phyloP scores from a whole-genome alignment of 1,284 basidiomycete species.

The Cryptococcus hybrid region DNA sequence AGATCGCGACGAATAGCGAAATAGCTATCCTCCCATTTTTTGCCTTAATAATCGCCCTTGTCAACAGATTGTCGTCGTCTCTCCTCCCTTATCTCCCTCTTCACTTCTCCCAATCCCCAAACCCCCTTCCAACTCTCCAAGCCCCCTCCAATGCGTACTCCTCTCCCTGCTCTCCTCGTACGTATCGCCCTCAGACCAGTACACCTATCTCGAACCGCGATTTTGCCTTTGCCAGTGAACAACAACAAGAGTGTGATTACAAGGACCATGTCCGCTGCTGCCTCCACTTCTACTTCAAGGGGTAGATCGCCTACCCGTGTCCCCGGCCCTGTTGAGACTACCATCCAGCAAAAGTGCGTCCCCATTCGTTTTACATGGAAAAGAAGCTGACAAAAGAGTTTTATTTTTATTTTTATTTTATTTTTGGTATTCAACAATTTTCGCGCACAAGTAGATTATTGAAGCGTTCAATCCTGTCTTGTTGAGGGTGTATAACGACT shows the following conservation, averaged over 20 bases:
- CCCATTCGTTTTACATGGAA: neutral
- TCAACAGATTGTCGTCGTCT: neutral
- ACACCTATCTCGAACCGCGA: neutral
- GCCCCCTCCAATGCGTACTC: neutral
- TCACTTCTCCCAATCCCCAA: neutral
- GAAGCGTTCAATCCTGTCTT: constrained; percentile 42
- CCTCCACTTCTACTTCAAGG: neutral
- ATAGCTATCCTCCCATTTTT: too few relatives aligned
- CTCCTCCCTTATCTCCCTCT: neutral
- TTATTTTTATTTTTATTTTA: too few relatives aligned
- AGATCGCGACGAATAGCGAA: too few relatives aligned
- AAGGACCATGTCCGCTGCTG: constrained; percentile 11
- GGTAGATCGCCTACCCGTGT: constrained; percentile 25
- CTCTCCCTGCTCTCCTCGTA: neutral
- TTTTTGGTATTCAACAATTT: too few relatives aligned
- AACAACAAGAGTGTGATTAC: too few relatives aligned
- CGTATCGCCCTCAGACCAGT: neutral
- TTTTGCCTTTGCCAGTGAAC: too few relatives aligned
- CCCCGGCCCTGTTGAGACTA: constrained; percentile 46
- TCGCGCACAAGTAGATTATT: constrained; percentile 26
- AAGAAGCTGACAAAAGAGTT: neutral
- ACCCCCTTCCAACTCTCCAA: neutral
- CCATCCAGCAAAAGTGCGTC: constrained; percentile 42
- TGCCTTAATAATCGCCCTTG: too few relatives aligned
- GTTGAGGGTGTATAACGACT: constrained; percentile 48